phyloP scores from a whole-genome alignment of 345 rosid genomes.

The Salix udensis region DNA sequence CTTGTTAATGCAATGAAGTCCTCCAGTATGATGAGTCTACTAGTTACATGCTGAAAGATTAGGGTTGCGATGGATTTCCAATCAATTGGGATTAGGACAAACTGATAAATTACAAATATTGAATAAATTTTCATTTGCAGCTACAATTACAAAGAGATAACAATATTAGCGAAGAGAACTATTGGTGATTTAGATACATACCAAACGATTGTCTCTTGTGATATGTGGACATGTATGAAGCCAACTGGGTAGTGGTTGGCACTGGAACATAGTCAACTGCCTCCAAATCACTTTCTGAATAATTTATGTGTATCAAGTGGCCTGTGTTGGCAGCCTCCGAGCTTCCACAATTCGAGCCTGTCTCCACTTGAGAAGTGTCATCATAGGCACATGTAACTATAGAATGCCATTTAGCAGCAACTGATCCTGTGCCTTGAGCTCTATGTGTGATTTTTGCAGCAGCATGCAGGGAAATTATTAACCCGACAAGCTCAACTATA shows the following conservation, averaged over 20 bases:
- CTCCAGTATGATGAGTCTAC: neutral
- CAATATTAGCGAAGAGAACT: neutral
- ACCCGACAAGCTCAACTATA: conserved; percentile 33
- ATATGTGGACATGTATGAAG: conserved; percentile 23
- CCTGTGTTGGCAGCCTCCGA: neutral
- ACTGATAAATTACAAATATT: neutral
- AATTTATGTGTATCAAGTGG: conserved; percentile 5
- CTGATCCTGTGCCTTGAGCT: conserved; percentile 36
- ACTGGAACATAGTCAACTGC: conserved; percentile 19
- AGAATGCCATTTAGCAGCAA: conserved; percentile 34
- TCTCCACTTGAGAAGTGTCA: conserved; percentile 1
- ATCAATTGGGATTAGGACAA: neutral
- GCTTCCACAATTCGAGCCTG: neutral
- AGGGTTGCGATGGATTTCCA: neutral
- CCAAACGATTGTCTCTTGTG: conserved; percentile 40
- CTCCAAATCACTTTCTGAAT: conserved; percentile 27
- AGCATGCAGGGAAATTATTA: conserved; percentile 35
- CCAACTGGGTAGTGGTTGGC: conserved; percentile 13
- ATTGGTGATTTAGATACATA: conserved; percentile 6
- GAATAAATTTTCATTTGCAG: neutral
- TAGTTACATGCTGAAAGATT: neutral
- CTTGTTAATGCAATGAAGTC: neutral
- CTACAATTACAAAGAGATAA: neutral
- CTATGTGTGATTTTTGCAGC: conserved; percentile 37
- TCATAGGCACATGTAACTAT: conserved; percentile 16